phyloP scores from a whole-genome alignment of 2,329 filamentous ascomycete genomes.

The Scleromitrula shiraiana region DNA sequence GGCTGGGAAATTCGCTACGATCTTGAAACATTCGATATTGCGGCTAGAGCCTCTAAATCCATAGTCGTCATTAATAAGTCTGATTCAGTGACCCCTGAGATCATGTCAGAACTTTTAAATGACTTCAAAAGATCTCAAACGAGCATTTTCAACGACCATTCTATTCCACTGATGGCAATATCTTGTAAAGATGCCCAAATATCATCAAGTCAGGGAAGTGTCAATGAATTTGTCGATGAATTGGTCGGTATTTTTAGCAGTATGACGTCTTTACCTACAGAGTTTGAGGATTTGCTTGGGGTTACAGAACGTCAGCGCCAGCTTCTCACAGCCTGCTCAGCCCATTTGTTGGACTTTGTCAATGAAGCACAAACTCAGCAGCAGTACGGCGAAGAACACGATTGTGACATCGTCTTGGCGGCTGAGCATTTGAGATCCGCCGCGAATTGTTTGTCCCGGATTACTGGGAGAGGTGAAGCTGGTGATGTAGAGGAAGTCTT shows the following conservation, averaged over 20 bases:
- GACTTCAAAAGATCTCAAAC: slow-evolving; percentile 31
- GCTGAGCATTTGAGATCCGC: slow-evolving; percentile 82
- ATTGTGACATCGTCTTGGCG: slow-evolving; percentile 78
- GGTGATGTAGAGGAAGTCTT: slow-evolving; percentile 93
- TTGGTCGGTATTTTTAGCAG: slow-evolving; percentile 60
- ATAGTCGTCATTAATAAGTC: slow-evolving; percentile 57
- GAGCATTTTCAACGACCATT: slow-evolving; percentile 29
- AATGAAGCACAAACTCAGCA: slow-evolving; percentile 39
- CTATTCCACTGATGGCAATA: slow-evolving; percentile 47
- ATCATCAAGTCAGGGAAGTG: slow-evolving; percentile 44
- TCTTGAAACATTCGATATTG: slow-evolving; percentile 46
- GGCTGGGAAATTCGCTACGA: slow-evolving; percentile 44
- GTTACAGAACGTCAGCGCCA: slow-evolving; percentile 85
- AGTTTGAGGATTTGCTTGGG: slow-evolving; percentile 77
- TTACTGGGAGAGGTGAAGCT: slow-evolving; percentile 76
- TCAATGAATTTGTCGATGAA: slow-evolving; percentile 36
- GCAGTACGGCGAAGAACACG: slow-evolving; percentile 29
- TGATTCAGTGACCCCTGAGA: slow-evolving; percentile 37
- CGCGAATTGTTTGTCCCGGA: slow-evolving; percentile 70
- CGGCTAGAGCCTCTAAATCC: slow-evolving; percentile 39
- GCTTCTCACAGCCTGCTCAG: slow-evolving; percentile 66
- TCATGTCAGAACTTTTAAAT: slow-evolving; percentile 34
- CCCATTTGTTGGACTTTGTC: slow-evolving; percentile 67
- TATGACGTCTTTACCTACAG: slow-evolving; percentile 63
- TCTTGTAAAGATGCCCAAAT: slow-evolving; percentile 60